Conservation (phyloP, 495 filamentous ascomycete species). For the Margaritispora aquatica region DNA sequence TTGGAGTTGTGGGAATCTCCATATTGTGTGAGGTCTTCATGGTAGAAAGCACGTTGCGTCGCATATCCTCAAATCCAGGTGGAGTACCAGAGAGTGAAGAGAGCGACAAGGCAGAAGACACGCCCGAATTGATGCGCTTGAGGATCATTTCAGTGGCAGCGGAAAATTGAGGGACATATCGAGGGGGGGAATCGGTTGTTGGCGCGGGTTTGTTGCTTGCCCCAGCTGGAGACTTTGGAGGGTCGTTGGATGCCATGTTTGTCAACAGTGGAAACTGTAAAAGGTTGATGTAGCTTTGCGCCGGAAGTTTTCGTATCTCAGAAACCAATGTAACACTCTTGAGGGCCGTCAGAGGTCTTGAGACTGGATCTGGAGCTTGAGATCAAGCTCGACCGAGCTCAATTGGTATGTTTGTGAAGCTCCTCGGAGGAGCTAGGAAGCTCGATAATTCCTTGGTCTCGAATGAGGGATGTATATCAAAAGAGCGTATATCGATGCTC, state of each 20-base stretch:
- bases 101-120: constrained; percentile 22
- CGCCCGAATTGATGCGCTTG: constrained; percentile 35
- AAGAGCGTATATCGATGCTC: not conserved
- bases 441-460: not conserved
- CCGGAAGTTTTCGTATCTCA: constrained; percentile 2
- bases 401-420: not conserved
- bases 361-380: not conserved
- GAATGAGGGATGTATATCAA: constrained; percentile 1
- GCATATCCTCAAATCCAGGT: constrained; percentile 40
- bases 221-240: constrained; percentile 9
- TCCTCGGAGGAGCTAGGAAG: not conserved
- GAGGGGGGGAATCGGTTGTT: constrained; percentile 19
- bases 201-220: constrained; percentile 8
- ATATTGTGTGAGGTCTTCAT: constrained; percentile 46
- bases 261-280: not conserved
- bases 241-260: constrained; percentile 9
- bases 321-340: not conserved
- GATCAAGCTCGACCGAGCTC: constrained; percentile 5
- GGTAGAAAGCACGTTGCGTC: constrained; percentile 37
- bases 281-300: constrained; percentile 8
- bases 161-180: constrained; percentile 41
- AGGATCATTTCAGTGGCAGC: constrained; percentile 52
- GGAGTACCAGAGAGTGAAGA: constrained; percentile 27
- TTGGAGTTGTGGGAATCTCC: constrained; percentile 23
- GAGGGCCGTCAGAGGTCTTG: not conserved